Percentiles rank a stretch among this genome's conserved stretches.
phyloP scores from a whole-genome alignment of 306 rosid genomes.

The Nissolia schottii region DNA sequence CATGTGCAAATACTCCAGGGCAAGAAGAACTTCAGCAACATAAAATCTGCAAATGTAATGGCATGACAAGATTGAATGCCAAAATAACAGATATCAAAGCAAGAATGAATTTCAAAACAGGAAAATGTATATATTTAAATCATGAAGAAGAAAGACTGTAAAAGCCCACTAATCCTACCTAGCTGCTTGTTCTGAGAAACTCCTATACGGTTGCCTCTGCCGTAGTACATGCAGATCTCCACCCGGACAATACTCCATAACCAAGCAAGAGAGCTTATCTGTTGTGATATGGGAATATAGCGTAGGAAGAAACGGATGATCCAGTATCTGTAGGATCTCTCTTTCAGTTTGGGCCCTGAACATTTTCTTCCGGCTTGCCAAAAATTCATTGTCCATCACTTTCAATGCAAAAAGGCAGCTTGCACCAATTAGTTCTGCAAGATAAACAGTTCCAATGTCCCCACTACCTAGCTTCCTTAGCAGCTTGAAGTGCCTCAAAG shows the following conservation, averaged over 20 bases:
- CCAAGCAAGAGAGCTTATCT: constrained; percentile 84
- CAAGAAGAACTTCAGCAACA: constrained; percentile 91
- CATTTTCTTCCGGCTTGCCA: constrained; percentile 72
- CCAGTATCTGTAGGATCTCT: constrained; percentile 87
- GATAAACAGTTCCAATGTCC: constrained; percentile 97
- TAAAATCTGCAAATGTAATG: constrained; percentile 61
- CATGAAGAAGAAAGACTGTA: neutral
- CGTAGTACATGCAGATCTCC: constrained; percentile 95
- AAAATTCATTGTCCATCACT: constrained; percentile 90
- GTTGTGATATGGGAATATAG: constrained; percentile 70
- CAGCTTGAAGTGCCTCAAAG: constrained; percentile 73
- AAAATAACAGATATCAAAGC: neutral
- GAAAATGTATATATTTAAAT: neutral
- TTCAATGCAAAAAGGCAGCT: constrained; percentile 81
- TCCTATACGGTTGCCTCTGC: constrained; percentile 76
- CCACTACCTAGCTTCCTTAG: constrained; percentile 89
- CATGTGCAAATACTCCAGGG: constrained; percentile 95
- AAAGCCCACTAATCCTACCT: constrained; percentile 46
- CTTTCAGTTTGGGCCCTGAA: constrained; percentile 93
- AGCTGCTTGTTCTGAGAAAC: constrained; percentile 84
- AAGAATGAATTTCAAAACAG: neutral
- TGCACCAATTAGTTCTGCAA: constrained; percentile 76
- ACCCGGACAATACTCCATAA: constrained; percentile 92
- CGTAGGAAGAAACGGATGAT: constrained; percentile 97
- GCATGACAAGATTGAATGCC: neutral